phyloP scores from a whole-genome alignment of 2,329 filamentous ascomycete genomes.

The Neofusicoccum cordaticola region DNA sequence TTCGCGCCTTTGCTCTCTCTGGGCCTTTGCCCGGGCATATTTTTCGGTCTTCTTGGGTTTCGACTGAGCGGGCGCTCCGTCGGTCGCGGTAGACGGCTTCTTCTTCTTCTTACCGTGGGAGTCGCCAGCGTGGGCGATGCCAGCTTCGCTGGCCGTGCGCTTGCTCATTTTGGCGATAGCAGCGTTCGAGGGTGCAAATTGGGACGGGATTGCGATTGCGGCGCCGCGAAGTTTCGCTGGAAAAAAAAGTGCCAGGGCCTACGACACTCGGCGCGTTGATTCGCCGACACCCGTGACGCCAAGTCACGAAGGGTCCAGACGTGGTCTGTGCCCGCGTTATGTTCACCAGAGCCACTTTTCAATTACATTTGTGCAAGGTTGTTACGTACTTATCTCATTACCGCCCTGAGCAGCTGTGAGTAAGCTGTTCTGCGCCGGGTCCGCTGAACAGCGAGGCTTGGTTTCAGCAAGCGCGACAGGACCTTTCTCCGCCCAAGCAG shows the following conservation, averaged over 20 bases:
- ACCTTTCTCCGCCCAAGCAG: background rate
- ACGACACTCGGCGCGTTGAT: background rate
- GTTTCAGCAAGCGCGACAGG: background rate
- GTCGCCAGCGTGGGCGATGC: background rate
- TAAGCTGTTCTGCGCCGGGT: background rate
- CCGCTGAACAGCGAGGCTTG: background rate
- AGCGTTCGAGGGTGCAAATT: background rate
- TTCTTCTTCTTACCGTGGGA: background rate
- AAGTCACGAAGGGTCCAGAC: background rate
- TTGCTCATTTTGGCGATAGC: background rate
- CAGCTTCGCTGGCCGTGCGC: slow-evolving; percentile 5
- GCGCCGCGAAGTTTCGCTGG: background rate
- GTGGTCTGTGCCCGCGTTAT: background rate
- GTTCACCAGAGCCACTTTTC: background rate
- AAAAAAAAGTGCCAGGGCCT: background rate
- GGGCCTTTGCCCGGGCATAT: background rate
- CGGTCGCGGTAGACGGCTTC: background rate
- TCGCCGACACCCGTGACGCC: background rate
- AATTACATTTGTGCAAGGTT: background rate
- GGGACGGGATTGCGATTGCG: background rate
- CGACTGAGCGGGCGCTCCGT: background rate
- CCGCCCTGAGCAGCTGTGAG: background rate
- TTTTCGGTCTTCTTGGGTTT: background rate
- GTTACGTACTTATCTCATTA: background rate
- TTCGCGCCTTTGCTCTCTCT: background rate